Evolutionary conservation across 2,329 filamentous ascomycete genomes (phyloP).

Genomic region (Penicillium sp.): DNA sequence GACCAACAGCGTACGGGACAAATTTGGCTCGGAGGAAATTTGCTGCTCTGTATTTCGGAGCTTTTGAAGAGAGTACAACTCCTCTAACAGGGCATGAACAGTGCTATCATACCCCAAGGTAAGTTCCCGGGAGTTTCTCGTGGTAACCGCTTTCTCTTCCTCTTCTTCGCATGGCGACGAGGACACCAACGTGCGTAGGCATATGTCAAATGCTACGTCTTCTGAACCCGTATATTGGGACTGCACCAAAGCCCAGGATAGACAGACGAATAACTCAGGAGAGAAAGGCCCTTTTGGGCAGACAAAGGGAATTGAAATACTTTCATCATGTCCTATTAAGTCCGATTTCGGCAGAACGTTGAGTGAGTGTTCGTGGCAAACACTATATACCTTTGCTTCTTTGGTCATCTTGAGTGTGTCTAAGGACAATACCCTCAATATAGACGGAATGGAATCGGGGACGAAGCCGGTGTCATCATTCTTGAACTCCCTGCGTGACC

Average conservation of each 20-base stretch:
- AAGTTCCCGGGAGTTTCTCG: not conserved
- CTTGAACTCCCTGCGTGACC: not conserved
- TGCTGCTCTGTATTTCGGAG: not conserved
- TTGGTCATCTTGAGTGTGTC: not conserved
- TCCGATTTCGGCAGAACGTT: not conserved
- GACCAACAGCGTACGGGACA: not conserved
- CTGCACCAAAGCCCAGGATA: not conserved
- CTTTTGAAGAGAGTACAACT: not conserved
- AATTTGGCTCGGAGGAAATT: not conserved
- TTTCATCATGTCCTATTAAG: not conserved
- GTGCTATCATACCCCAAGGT: not conserved
- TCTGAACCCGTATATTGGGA: not conserved
- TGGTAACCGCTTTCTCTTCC: not conserved
- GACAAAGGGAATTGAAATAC: not conserved
- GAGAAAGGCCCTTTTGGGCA: not conserved
- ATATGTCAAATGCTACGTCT: not conserved
- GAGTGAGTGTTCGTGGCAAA: not conserved
- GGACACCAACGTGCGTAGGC: not conserved
- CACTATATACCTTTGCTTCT: not conserved
- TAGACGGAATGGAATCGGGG: not conserved
- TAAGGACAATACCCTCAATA: not conserved
- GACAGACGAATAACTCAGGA: not conserved
- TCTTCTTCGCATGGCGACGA: not conserved
- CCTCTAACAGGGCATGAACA: not conserved
- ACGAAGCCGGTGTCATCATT: not conserved